phyloP scores from a whole-genome alignment of 306 rosid species.

The Rosa chinensis region DNA sequence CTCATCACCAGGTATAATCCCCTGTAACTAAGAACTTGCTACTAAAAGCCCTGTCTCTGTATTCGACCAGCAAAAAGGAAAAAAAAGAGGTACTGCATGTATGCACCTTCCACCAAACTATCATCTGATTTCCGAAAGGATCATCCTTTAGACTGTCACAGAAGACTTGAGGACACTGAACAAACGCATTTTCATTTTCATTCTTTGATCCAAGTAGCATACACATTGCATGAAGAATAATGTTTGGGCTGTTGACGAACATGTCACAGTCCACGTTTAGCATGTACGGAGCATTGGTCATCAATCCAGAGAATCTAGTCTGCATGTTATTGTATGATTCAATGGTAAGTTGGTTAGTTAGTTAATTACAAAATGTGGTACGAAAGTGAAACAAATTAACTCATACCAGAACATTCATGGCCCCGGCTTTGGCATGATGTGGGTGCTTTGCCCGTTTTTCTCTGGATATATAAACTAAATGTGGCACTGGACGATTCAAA shows the following conservation, averaged over 20 bases:
- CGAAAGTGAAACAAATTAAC: neutral
- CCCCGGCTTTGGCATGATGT: conserved; percentile 72
- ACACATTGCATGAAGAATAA: conserved; percentile 55
- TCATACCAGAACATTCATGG: conserved; percentile 74
- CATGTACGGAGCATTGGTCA: conserved; percentile 68
- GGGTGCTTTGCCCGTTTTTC: conserved; percentile 55
- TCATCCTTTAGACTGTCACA: conserved; percentile 59
- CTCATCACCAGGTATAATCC: neutral
- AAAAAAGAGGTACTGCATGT: neutral
- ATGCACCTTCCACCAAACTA: conserved; percentile 20
- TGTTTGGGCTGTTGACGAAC: conserved; percentile 56
- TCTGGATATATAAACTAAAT: conserved; percentile 54
- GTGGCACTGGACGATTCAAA: conserved; percentile 39
- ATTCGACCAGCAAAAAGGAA: neutral
- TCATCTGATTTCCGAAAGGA: conserved; percentile 61
- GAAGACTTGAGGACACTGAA: conserved; percentile 49
- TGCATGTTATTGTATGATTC: conserved; percentile 12
- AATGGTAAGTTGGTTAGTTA: neutral
- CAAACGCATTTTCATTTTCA: conserved; percentile 58
- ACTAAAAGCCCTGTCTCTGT: neutral
- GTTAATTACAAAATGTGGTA: neutral
- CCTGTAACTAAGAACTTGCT: neutral
- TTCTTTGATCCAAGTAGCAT: conserved; percentile 42
- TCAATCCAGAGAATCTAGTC: conserved; percentile 71
- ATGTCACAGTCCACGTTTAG: conserved; percentile 80